phyloP scores from a whole-genome alignment of 805 yeast species.

The Candida koratica region DNA sequence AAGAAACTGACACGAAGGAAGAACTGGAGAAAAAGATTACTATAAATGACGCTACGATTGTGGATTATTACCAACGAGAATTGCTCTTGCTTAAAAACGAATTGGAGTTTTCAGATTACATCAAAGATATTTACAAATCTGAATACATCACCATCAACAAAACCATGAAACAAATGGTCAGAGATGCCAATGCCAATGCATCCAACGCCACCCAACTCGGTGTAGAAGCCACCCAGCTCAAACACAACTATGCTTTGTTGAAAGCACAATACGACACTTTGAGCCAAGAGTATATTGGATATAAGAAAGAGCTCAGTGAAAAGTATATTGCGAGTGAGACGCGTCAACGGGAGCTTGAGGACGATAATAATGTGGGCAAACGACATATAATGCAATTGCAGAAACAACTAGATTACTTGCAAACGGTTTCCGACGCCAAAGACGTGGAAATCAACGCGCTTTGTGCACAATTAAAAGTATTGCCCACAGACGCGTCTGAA shows the following conservation, averaged over 20 bases:
- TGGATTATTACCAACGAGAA: constrained; percentile 55
- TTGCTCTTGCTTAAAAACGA: constrained; percentile 55
- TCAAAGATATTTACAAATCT: constrained; percentile 36
- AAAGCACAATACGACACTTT: constrained; percentile 13
- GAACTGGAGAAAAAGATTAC: background rate
- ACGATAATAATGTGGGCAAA: background rate
- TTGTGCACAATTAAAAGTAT: constrained; percentile 14
- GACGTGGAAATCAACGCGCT: constrained; percentile 21
- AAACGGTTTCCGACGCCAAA: constrained; percentile 20
- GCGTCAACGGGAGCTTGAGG: constrained; percentile 2
- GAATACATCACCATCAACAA: constrained; percentile 13
- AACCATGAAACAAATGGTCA: constrained; percentile 13
- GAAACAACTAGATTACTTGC: constrained; percentile 12
- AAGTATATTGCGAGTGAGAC: constrained; percentile 4
- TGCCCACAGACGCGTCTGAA: constrained; percentile 9
- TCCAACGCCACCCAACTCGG: constrained; percentile 4
- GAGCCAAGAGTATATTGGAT: constrained; percentile 5
- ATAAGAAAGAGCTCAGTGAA: constrained; percentile 12
- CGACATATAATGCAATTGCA: background rate
- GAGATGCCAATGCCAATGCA: constrained; percentile 6
- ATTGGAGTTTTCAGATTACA: constrained; percentile 53
- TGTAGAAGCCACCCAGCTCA: constrained; percentile 3
- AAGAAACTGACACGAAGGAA: background rate
- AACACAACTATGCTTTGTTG: constrained; percentile 1
- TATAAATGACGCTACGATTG: constrained; percentile 16